phyloP scores from a whole-genome alignment of 129 eudicot genomes.

The Chrysanthemum makinoi region DNA sequence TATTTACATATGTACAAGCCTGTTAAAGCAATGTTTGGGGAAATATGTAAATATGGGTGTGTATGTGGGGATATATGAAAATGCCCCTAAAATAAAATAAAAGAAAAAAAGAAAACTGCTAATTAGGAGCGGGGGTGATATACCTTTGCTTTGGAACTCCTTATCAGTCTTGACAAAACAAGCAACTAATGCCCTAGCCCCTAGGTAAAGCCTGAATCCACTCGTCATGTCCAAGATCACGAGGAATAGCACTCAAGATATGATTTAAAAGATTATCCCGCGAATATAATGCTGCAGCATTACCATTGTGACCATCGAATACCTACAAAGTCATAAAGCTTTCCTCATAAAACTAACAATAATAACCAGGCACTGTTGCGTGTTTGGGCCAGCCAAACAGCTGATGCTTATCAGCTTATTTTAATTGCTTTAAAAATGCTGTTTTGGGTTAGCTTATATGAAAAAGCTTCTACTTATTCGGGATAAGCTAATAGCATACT shows the following conservation, averaged over 20 bases:
- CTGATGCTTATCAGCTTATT: no score
- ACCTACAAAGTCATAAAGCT: constrained; percentile 36
- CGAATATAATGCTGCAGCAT: constrained; percentile 84
- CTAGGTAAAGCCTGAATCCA: constrained; percentile 92
- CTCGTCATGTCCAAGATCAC: constrained; percentile 82
- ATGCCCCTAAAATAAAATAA: no score
- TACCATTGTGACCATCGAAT: constrained; percentile 95
- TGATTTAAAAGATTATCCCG: constrained; percentile 69
- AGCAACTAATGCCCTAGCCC: constrained; percentile 91
- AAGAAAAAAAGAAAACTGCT: not conserved
- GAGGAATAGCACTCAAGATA: constrained; percentile 75
- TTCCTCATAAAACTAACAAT: not conserved
- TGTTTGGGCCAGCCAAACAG: no score
- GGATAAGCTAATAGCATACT: no score
- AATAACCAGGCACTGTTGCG: no score
- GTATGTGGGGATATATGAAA: no score
- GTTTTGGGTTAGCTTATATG: no score
- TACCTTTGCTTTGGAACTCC: constrained; percentile 89
- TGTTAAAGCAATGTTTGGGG: no score
- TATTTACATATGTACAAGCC: no score
- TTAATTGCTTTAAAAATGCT: no score
- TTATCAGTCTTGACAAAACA: constrained; percentile 93
- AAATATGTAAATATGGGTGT: no score
- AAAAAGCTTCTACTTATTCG: no score
- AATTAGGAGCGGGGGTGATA: constrained; percentile 14